phyloP scores from a whole-genome alignment of 208 protist species.

The Crithidia sp. region DNA sequence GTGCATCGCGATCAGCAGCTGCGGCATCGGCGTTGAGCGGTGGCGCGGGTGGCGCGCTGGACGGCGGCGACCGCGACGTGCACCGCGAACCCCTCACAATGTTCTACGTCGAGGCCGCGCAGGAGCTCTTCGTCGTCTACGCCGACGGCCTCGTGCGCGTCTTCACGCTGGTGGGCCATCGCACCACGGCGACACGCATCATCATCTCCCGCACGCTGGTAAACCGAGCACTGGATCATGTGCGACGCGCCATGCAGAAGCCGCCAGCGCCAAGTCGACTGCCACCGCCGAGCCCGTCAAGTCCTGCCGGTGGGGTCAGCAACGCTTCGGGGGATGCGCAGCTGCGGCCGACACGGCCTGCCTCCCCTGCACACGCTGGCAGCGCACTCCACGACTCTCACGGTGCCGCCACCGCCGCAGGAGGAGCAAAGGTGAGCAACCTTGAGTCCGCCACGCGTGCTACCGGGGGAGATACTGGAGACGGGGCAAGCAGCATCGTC shows the following conservation, averaged over 20 bases:
- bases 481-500: neutral
- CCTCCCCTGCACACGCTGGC: too few relatives aligned
- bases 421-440: neutral
- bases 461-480: too few relatives aligned
- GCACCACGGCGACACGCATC: conserved; percentile 56
- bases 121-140: conserved; percentile 78
- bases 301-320: neutral
- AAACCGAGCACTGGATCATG: conserved; percentile 26
- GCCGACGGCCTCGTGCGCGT: conserved; percentile 74
- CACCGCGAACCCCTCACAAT: conserved; percentile 66
- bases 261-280: neutral
- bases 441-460: neutral
- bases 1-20: neutral
- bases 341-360: too few relatives aligned
- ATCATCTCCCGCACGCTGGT: conserved; percentile 79
- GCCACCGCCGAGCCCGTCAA: neutral
- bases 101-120: conserved; percentile 53
- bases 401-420: neutral
- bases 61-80: conserved; percentile 26
- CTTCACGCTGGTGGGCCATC: conserved; percentile 64
- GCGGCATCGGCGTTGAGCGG: neutral
- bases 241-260: conserved; percentile 2
- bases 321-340: too few relatives aligned
- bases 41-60: conserved; percentile 8
- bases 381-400: neutral